Conservation (phyloP, 2,329 filamentous ascomycete genomes). For the Juglanconis sp. region DNA sequence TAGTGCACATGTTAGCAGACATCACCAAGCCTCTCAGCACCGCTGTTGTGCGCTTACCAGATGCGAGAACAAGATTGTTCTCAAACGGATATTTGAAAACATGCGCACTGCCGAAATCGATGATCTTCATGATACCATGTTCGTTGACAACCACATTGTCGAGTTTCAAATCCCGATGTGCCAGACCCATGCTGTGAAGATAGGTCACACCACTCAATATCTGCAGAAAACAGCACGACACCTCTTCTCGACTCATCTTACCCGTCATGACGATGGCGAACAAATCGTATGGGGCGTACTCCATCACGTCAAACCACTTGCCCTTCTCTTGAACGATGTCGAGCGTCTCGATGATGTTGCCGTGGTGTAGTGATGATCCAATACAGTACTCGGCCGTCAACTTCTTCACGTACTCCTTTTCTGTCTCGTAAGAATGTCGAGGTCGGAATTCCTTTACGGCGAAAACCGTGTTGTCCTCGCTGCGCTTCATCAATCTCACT, state of each 20-base stretch:
- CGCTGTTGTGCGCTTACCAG: constrained; percentile 55
- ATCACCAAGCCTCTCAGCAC: neutral
- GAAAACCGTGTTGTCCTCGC: constrained; percentile 88
- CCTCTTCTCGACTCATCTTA: constrained; percentile 89
- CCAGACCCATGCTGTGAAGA: constrained; percentile 89
- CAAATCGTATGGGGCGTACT: constrained; percentile 92
- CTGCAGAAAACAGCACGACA: constrained; percentile 88
- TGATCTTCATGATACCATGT: constrained; percentile 97
- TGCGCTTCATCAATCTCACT: constrained; percentile 89
- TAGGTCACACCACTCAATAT: constrained; percentile 94
- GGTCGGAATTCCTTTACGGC: constrained; percentile 96
- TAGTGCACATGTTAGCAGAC: constrained; percentile 25
- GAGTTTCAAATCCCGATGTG: constrained; percentile 91
- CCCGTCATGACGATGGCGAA: constrained; percentile 99
- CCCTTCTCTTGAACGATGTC: constrained; percentile 94
- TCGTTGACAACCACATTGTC: constrained; percentile 98
- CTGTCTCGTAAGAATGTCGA: constrained; percentile 86
- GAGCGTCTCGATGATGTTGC: constrained; percentile 96
- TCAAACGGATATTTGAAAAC: constrained; percentile 98
- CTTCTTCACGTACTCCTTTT: constrained; percentile 97
- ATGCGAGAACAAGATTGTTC: constrained; percentile 75
- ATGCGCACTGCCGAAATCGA: constrained; percentile 96
- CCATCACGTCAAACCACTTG: constrained; percentile 98
- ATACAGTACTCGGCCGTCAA: constrained; percentile 98
- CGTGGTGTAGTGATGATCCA: constrained; percentile 92